A percentile compares a stretch with the other conserved stretches of the same genome.
phyloP scores from a whole-genome alignment of 306 rosid species.

The Prunus padus region DNA sequence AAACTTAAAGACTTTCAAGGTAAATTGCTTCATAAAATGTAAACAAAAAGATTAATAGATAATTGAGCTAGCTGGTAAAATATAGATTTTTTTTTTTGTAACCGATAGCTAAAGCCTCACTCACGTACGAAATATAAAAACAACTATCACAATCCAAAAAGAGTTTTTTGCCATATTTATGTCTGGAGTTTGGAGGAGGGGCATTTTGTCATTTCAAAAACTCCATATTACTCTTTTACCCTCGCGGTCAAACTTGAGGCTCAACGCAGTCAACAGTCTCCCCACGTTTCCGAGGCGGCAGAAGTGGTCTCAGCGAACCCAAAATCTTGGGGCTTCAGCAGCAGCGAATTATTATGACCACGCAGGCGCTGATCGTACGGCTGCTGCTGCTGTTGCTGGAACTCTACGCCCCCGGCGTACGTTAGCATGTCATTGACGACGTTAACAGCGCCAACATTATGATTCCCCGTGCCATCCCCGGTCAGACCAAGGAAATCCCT shows the following conservation, averaged over 20 bases:
- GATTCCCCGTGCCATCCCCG: constrained; percentile 24
- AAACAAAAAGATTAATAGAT: background rate
- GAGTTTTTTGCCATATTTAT: too few species aligned
- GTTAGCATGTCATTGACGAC: constrained; percentile 56
- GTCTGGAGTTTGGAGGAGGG: background rate
- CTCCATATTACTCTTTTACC: constrained; percentile 3
- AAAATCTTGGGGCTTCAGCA: constrained; percentile 52
- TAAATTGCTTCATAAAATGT: background rate
- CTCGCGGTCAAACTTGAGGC: background rate
- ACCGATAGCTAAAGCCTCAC: too few species aligned
- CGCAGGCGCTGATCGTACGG: constrained; percentile 12
- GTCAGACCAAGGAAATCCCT: constrained; percentile 90
- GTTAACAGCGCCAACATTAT: constrained; percentile 20
- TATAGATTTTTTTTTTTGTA: too few species aligned
- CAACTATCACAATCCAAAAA: too few species aligned
- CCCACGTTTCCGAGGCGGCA: constrained; percentile 63
- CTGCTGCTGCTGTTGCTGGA: constrained; percentile 21
- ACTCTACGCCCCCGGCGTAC: constrained; percentile 53
- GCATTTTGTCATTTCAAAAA: background rate
- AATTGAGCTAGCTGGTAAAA: background rate
- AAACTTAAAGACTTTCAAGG: background rate
- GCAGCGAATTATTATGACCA: constrained; percentile 29
- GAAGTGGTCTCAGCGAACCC: constrained; percentile 51
- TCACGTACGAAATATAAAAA: too few species aligned
- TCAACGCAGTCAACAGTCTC: constrained; percentile 31